These are phyloP conservation scores for Trichoderma aggressivum DNA, from an alignment of 2,329 filamentous ascomycete genomes.

Conservation along the genomic window DNA sequence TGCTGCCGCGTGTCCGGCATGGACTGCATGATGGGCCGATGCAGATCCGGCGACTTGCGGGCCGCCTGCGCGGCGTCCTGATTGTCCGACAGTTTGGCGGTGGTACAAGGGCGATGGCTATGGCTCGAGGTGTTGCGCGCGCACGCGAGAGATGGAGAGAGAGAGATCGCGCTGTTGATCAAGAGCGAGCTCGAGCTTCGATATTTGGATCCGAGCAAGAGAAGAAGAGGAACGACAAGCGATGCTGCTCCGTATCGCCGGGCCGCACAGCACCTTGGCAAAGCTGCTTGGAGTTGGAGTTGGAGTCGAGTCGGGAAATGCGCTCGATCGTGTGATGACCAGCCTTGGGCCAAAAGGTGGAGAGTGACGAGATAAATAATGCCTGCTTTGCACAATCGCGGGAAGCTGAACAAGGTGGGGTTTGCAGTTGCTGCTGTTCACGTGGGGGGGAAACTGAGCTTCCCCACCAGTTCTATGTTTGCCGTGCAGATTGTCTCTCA, in stretches of 20 bases:
- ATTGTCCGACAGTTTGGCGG: conserved; percentile 44
- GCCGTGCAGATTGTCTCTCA: neutral
- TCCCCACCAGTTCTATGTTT: conserved; percentile 11
- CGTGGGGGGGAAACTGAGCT: neutral
- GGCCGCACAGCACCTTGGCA: neutral
- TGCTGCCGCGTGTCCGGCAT: conserved; percentile 78
- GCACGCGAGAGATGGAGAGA: neutral
- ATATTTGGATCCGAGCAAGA: neutral
- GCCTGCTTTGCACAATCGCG: conserved; percentile 9
- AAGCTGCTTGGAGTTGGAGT: neutral
- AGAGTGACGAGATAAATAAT: conserved; percentile 12
- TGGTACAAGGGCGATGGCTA: neutral
- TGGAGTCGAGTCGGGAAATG: neutral
- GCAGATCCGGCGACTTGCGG: conserved; percentile 36
- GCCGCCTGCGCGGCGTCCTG: conserved; percentile 35
- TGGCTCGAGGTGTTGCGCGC: neutral
- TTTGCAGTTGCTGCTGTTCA: conserved; percentile 16
- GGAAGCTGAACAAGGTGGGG: neutral
- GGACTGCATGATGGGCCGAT: conserved; percentile 59
- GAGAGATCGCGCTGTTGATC: neutral
- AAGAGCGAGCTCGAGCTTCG: neutral
- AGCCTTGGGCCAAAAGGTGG: conserved; percentile 8
- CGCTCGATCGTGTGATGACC: conserved; percentile 13
- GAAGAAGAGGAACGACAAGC: neutral
- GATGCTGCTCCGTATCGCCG: neutral